These are phyloP conservation scores for Saccharomyces hybrid DNA, from an alignment of 1,139 yeast genomes.

Conservation along the genomic window DNA sequence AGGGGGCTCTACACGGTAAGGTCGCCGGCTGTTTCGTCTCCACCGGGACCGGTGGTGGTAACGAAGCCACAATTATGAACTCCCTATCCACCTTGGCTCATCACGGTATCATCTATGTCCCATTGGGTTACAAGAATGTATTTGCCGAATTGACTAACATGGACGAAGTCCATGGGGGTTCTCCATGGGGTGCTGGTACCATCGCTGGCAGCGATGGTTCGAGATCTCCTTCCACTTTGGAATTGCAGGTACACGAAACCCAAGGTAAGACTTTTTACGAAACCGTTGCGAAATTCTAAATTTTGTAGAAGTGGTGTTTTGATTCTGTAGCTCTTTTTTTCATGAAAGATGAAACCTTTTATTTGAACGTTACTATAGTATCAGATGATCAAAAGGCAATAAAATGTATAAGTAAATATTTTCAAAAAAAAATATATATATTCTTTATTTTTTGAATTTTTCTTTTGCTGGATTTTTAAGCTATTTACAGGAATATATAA, in stretches of 20 bases:
- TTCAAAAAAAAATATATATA: neutral
- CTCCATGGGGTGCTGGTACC: slow-evolving; percentile 83
- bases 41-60: slow-evolving; percentile 81
- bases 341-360: neutral
- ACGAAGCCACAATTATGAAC: slow-evolving; percentile 62
- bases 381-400: neutral
- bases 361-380: neutral
- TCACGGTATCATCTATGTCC: slow-evolving; percentile 74
- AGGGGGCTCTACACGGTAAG: slow-evolving; percentile 68
- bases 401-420: neutral
- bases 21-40: slow-evolving; percentile 69
- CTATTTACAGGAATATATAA: neutral
- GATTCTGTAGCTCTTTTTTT: neutral
- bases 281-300: slow-evolving; percentile 16
- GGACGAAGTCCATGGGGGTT: slow-evolving; percentile 66
- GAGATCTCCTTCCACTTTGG: slow-evolving; percentile 58
- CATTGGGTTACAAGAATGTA: slow-evolving; percentile 66
- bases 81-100: slow-evolving; percentile 62
- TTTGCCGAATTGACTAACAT: slow-evolving; percentile 52
- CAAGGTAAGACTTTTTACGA: slow-evolving; percentile 52
- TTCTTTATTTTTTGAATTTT: neutral
- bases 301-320: neutral
- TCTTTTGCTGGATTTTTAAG: neutral
- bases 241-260: slow-evolving; percentile 48
- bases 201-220: slow-evolving; percentile 70